A percentile compares a stretch with the other conserved stretches of the same genome.
Conservation (phyloP, 352 stramenopile genomes). For the Globisporangium mamillatum region DNA sequence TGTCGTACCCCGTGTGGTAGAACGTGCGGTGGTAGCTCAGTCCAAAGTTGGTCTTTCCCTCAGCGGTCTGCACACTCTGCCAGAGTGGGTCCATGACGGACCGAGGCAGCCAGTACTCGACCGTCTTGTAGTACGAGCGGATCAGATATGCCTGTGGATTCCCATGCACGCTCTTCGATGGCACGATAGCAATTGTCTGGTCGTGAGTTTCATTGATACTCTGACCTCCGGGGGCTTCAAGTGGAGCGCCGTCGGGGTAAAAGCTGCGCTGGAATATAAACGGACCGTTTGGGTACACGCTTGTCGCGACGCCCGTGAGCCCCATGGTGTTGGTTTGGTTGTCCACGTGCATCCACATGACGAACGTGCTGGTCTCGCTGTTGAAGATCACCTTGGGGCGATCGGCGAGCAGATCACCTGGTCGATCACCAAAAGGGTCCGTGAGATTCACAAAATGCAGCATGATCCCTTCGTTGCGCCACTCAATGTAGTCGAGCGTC, state of each 20-base stretch:
- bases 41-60: conserved; percentile 84
- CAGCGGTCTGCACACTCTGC: conserved; percentile 90
- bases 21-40: conserved; percentile 96
- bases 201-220: conserved; percentile 94
- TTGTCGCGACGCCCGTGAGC: conserved; percentile 88
- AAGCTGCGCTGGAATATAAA: conserved; percentile 90
- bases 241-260: conserved; percentile 87
- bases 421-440: conserved; percentile 69
- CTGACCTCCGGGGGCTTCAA: conserved; percentile 67
- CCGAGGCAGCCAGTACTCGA: conserved; percentile 94
- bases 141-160: conserved; percentile 76
- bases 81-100: conserved; percentile 96
- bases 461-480: conserved; percentile 94
- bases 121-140: conserved; percentile 94
- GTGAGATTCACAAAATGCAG: conserved; percentile 93
- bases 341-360: conserved; percentile 98
- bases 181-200: conserved; percentile 80
- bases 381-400: conserved; percentile 94
- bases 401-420: conserved; percentile 53
- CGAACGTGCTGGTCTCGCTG: conserved; percentile 76
- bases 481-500: conserved; percentile 89
- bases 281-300: conserved; percentile 88
- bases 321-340: conserved; percentile 84
- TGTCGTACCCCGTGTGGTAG: conserved; percentile 93
- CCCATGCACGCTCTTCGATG: conserved; percentile 18